Percentiles rank a stretch among this genome's conserved stretches.
These are phyloP conservation scores for Colletotrichum aenigma DNA, from an alignment of 2,329 filamentous ascomycete species.

Conservation along the genomic window DNA sequence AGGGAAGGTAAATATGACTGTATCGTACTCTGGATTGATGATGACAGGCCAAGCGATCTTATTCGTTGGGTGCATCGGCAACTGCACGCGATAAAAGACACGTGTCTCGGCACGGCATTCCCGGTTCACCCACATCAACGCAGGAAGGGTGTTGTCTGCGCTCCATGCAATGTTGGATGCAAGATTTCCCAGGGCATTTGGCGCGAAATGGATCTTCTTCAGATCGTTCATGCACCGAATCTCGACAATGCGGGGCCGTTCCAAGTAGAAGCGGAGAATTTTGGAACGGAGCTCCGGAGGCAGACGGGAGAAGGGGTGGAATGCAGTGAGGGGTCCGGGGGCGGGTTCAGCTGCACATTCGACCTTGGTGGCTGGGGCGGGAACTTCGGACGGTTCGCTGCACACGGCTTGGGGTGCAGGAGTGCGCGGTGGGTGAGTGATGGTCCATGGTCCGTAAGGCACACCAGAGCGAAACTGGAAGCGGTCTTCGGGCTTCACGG, in stretches of 20 bases:
- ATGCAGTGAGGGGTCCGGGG: not conserved
- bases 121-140: slow-evolving; percentile 22
- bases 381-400: not conserved
- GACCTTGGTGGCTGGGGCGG: not conserved
- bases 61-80: slow-evolving; percentile 21
- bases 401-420: not conserved
- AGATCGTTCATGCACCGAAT: slow-evolving; percentile 38
- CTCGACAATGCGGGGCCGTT: slow-evolving; percentile 46
- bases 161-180: slow-evolving; percentile 21
- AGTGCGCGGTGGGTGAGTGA: not conserved
- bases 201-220: slow-evolving; percentile 17
- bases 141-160: slow-evolving; percentile 22
- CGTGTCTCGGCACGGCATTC: slow-evolving; percentile 22
- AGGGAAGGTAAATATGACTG: slow-evolving; percentile 22
- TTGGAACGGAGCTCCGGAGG: slow-evolving; percentile 53
- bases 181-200: slow-evolving; percentile 16
- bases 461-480: slow-evolving; percentile 18
- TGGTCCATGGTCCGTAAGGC: slow-evolving; percentile 13
- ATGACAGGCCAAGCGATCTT: slow-evolving; percentile 20
- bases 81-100: slow-evolving; percentile 24
- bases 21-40: slow-evolving; percentile 24
- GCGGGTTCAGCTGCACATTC: not conserved
- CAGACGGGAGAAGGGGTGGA: slow-evolving; percentile 42
- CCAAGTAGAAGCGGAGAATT: slow-evolving; percentile 51
- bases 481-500: slow-evolving; percentile 16